Evolutionary conservation across 805 yeast genomes (phyloP), one percentile per base, ranked within the genome.

Genomic region (Lipomyces yamadae): DNA sequence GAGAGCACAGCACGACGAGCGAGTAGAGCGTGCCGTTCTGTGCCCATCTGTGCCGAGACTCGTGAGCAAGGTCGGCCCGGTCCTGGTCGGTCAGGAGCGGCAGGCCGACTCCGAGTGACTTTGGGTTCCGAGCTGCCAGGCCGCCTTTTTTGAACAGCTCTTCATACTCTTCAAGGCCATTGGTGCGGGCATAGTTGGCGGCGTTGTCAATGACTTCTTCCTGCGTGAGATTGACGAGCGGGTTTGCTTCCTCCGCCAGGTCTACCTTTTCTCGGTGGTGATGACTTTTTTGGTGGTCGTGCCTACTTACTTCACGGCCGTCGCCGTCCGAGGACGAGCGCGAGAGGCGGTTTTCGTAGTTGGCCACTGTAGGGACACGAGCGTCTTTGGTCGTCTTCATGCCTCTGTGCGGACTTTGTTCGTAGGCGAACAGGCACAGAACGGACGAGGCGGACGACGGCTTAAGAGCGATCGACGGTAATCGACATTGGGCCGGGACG

Each of bases 1-100:
- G 79, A 2, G 91, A 87, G 57, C 89, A 86, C 73, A 86, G 78
- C 7, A 87, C 83, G 76, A 85, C 83, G 29, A 84, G 82, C 76
- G 80, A 72, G 73, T 84, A 80, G 75, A 82, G 75, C 13, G 79
- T 65, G 42, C 62, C 61, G 7, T 80, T 80, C 59, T 80, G 89
- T 32, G 74, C 67, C 78, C 88, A 78, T 34, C 85, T 82, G 56
- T 84, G 84, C 5, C 78, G 70, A 62, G 76, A 76, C 70, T 86
- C 90, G 57, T 78, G 79, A 55, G 78, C 81, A n/a, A 81, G 68
- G 5, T 70, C 62, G n/a, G 48, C 61, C 24, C 71, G 69, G 58
- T 81, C 84, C 1, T 74, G 70, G 70, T 72, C 75, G 74, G 79
- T 67, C 45, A 79, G 78, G 15, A 76, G 76, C 1, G 82, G 82